phyloP scores from a whole-genome alignment of 768 basidiomycete species.

The Suillus hirtellus region DNA sequence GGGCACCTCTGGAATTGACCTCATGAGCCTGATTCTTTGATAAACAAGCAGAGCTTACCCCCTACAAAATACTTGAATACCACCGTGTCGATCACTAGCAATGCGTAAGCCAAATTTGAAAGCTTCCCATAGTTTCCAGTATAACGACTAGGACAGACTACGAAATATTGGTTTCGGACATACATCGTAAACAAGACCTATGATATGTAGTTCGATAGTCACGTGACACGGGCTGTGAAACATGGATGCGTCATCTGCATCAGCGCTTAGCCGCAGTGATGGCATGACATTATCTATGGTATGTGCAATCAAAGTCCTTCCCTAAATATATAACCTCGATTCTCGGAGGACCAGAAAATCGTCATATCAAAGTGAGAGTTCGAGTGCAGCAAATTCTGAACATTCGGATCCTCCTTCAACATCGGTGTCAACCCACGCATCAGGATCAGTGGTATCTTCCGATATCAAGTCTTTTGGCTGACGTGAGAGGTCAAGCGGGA shows the following conservation, averaged over 20 bases:
- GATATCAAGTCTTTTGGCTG: neutral
- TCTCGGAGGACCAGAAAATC: conserved; percentile 6
- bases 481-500: conserved; percentile 13
- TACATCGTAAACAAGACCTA: neutral
- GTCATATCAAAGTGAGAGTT: conserved; percentile 4
- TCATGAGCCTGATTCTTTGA: too few species aligned
- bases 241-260: neutral
- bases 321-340: neutral
- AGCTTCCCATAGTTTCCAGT: neutral
- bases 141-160: neutral
- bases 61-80: too few species aligned
- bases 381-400: conserved; percentile 16
- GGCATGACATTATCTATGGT: neutral
- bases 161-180: neutral
- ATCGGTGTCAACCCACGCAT: conserved; percentile 43
- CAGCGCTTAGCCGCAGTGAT: neutral
- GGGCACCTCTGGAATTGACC: too few species aligned
- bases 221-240: neutral
- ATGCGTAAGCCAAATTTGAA: neutral
- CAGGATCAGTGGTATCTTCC: conserved; percentile 25
- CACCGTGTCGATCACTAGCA: neutral
- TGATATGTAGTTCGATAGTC: neutral
- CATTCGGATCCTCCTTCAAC: conserved; percentile 32
- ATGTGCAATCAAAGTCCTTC: too few species aligned
- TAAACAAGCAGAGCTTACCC: too few species aligned